Evolutionary conservation across 192 early-diverging fungal species (phyloP), one percentile per base, ranked within the genome.

Genomic region (Globomyces pollinis-pini): DNA sequence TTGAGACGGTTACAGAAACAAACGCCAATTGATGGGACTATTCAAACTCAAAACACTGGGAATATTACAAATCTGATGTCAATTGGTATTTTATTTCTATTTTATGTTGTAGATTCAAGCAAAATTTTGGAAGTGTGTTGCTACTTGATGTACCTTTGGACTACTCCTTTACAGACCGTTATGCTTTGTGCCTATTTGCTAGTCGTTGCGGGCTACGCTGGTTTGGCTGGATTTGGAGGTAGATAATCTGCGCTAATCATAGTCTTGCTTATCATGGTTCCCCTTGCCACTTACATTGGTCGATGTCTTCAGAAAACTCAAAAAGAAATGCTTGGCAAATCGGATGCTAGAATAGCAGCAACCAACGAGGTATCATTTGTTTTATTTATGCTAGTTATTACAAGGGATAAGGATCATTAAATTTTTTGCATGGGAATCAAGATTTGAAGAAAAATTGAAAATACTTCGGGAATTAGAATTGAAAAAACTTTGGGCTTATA

Each of bases 321-420:
- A 57, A 26, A 15, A 15, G 65, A 78, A 20, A 50, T 86, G 18
- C 77, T 84, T 70, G 60, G 56, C 7, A 70, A 75, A 23, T 75
- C 74, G 9, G 88, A 90, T 56, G 72, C 61, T 23, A 72, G 88
- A 18, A 66, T 80, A n/a, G 75, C 76, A 21, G 60, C 86, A 1
- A 76, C 83, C 59, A 80, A 87, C 55, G 82, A 90, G n/a, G n/a
- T n/a, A n/a, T n/a, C n/a, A n/a, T n/a, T n/a, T n/a, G n/a, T n/a
- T n/a, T n/a, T n/a, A n/a, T n/a, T n/a, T n/a, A n/a, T n/a, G n/a
- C n/a, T n/a, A n/a, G 58, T 62, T 90, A 11, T 42, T 85, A 7
- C 61, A 70, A n/a, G 69, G 65, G 18, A 75, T 75, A 26, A 61
- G 66, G 12, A 52, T 67, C 2, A 62, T 75, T 29, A 75, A 76